A percentile compares a stretch with the other conserved stretches of the same genome.
Conservation (phyloP, 805 yeast genomes). For the Candida hispaniensis region DNA sequence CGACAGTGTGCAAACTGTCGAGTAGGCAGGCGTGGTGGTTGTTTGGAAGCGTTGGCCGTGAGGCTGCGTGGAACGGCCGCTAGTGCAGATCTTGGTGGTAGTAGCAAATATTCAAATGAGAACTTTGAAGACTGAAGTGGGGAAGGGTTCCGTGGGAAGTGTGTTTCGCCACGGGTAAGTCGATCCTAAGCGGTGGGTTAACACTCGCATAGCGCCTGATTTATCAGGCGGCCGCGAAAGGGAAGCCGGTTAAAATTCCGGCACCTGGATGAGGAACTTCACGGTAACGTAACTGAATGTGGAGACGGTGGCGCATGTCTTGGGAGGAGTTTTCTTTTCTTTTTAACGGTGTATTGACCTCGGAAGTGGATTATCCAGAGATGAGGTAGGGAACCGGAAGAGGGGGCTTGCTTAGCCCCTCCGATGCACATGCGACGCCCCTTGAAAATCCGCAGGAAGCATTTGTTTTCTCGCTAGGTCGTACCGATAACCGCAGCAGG, state of each 20-base stretch:
- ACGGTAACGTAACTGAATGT: slow-evolving; percentile 36
- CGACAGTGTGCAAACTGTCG: slow-evolving; percentile 33
- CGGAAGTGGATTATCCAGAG: slow-evolving; percentile 36
- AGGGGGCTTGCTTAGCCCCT: too few relatives aligned
- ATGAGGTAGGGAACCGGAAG: slow-evolving; percentile 35
- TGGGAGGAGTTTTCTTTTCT: slow-evolving; percentile 37
- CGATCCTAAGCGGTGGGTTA: too few relatives aligned
- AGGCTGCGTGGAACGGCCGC: slow-evolving; percentile 1
- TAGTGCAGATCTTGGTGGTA: too few relatives aligned
- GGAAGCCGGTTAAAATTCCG: slow-evolving; percentile 38
- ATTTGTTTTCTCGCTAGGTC: slow-evolving; percentile 35
- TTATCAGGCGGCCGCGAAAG: too few relatives aligned
- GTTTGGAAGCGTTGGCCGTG: slow-evolving; percentile 29
- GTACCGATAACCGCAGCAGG: slow-evolving; percentile 39
- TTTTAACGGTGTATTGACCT: slow-evolving; percentile 35
- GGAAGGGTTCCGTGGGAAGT: too few relatives aligned
- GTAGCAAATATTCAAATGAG: too few relatives aligned
- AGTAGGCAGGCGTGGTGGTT: slow-evolving; percentile 38
- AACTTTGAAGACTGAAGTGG: too few relatives aligned
- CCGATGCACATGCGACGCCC: too few relatives aligned
- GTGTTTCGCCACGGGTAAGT: too few relatives aligned
- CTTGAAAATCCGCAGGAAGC: too few relatives aligned
- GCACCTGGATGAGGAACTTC: slow-evolving; percentile 36
- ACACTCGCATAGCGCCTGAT: too few relatives aligned
- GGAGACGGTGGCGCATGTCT: slow-evolving; percentile 36